Evolutionary conservation across 2,329 filamentous ascomycete genomes (phyloP).

Genomic region (Colletotrichum viniferum): DNA sequence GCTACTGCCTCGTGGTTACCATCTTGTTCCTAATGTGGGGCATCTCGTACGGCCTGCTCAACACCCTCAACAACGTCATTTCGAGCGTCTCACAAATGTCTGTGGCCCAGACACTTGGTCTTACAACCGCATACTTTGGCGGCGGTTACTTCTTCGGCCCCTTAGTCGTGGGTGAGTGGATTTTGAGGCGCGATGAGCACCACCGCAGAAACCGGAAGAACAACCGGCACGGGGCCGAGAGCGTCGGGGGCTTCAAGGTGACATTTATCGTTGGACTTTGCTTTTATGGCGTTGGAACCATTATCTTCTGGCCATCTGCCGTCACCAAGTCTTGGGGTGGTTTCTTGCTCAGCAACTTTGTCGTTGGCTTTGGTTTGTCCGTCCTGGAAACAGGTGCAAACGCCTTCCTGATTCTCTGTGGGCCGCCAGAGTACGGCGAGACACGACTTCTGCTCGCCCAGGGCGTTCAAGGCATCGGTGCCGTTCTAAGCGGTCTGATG

Average conservation of each 20-base stretch:
- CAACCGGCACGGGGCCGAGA: conserved; percentile 39
- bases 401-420: conserved; percentile 74
- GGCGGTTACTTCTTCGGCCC: conserved; percentile 74
- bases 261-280: conserved; percentile 79
- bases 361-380: conserved; percentile 77
- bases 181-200: conserved; percentile 71
- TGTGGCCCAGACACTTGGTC: conserved; percentile 65
- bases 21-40: conserved; percentile 90
- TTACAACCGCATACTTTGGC: conserved; percentile 74
- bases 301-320: conserved; percentile 85
- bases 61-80: conserved; percentile 77
- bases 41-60: conserved; percentile 85
- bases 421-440: conserved; percentile 74
- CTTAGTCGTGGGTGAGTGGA: conserved; percentile 70
- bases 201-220: conserved; percentile 45
- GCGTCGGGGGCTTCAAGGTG: conserved; percentile 73
- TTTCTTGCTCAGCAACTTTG: conserved; percentile 75
- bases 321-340: conserved; percentile 77
- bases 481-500: conserved; percentile 73
- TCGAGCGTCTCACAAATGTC: conserved; percentile 66
- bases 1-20: conserved; percentile 76
- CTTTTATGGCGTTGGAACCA: conserved; percentile 77
- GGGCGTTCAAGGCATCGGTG: conserved; percentile 76
- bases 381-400: conserved; percentile 84
- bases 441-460: conserved; percentile 78